Base-by-base conservation (phyloP, 148 eudicot genomes). In the Polygonum maritimum region DNA sequence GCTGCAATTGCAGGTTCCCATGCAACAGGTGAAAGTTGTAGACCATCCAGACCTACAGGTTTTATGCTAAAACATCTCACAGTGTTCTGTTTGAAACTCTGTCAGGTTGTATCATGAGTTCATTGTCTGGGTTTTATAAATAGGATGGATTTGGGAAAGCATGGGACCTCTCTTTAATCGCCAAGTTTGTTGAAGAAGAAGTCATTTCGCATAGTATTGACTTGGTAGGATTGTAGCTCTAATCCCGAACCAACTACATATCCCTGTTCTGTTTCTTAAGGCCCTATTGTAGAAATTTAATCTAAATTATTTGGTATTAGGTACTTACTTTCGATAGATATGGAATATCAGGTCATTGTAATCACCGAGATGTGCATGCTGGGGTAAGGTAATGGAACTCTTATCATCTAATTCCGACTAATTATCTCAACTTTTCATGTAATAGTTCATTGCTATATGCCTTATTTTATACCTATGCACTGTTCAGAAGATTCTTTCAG, bases 271-370 rank as follows among this genome's bases (percentile, higher is more conserved):
- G 15, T 36, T 67, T 38, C 19, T 36, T 7, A 33, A 36, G 71
- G 22, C 44, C 21, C 8, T 67, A 14, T 13, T 13, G n/a, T 36
- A n/a, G 16, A 63, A 11, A 40, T 63, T 40, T 63, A 63, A 35
- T 14, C 15, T 63, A 33, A 8, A 35, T 63, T 14, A 35, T 63
- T 26, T 35, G 70, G 45, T 14, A 36, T 35, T 87, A 88, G 93
- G 83, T 95, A 69, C 79, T 95, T 73, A 91, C 91, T 62, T 95
- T 95, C 71, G 99, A 95, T 77, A 74, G 78, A 33, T 90, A 88
- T 83, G 97, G 99, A 58, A 92, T 95, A 75, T 92, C 97, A 45
- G 99, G 99, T 60, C 99, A 95, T 81, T 89, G 92, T 79, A 92
- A 95, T 83, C 98, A 95, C 77, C 79, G 89, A 69, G 98, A 95